phyloP scores from a whole-genome alignment of 208 protist genomes.

The Wallacemonas sp. region DNA sequence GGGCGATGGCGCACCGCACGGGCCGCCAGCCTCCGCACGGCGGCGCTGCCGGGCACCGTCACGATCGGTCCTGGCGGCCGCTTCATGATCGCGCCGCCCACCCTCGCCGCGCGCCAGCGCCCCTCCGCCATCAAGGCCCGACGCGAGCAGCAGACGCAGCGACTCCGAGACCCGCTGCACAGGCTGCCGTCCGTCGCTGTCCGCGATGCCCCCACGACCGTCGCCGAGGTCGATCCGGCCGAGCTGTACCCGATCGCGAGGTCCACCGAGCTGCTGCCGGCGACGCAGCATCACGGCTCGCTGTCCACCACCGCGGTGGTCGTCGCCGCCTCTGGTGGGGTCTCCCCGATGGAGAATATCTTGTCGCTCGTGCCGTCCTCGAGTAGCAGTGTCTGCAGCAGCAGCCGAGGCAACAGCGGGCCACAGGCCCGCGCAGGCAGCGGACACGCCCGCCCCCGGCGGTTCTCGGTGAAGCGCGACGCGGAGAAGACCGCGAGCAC shows the following conservation, averaged over 20 bases:
- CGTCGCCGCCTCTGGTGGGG: neutral
- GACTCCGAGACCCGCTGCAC: neutral
- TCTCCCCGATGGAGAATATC: neutral
- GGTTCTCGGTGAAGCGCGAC: no score
- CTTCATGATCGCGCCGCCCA: constrained; percentile 14
- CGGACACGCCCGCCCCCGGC: no score
- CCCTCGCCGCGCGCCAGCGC: no score
- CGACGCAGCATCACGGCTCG: no score
- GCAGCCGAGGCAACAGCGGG: no score
- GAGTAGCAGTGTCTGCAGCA: neutral
- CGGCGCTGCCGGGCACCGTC: neutral
- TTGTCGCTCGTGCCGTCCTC: constrained; percentile 2
- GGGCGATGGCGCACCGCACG: no score
- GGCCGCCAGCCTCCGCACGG: neutral
- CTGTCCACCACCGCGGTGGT: no score
- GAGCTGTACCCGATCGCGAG: no score
- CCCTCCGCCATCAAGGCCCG: neutral
- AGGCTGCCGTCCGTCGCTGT: neutral
- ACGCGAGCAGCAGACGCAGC: neutral
- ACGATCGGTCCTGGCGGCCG: constrained; percentile 4
- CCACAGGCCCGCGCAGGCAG: no score
- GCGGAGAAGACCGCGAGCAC: neutral
- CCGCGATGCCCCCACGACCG: neutral
- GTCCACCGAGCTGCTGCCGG: no score
- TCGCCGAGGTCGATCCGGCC: neutral